Percentiles rank a stretch among this genome's conserved stretches.
phyloP scores from a whole-genome alignment of 208 protist species.

The Leptomonas seymouri region DNA sequence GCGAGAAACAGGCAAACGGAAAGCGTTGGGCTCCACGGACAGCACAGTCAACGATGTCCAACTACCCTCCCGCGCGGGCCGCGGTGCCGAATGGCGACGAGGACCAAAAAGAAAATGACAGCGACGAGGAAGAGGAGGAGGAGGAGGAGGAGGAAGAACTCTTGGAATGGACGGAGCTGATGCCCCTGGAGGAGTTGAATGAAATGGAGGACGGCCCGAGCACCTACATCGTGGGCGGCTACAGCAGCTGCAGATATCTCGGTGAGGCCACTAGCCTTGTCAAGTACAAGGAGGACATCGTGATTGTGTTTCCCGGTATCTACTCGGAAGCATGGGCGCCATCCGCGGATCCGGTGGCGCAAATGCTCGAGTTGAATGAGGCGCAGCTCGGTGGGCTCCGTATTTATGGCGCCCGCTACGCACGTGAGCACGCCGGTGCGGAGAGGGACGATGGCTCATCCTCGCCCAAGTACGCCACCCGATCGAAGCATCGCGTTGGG shows the following conservation, averaged over 20 bases:
- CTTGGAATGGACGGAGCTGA: conserved; percentile 73
- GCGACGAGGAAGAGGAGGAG: conserved; percentile 77
- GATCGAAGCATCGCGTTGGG: conserved; percentile 42
- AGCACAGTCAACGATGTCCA: conserved; percentile 2
- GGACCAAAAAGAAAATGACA: conserved; percentile 83
- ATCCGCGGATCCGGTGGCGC: conserved; percentile 1
- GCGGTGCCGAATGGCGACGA: conserved; percentile 42
- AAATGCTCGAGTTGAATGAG: conserved; percentile 62
- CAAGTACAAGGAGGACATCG: conserved; percentile 69
- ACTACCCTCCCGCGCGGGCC: conserved; percentile 40
- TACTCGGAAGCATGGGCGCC: conserved; percentile 32
- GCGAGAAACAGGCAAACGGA: neutral
- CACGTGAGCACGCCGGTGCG: conserved; percentile 33
- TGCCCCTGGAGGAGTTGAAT: conserved; percentile 53
- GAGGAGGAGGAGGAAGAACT: conserved; percentile 76
- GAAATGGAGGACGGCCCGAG: conserved; percentile 73
- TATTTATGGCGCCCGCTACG: conserved; percentile 66
- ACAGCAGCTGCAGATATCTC: conserved; percentile 59
- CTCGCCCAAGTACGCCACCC: conserved; percentile 29
- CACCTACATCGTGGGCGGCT: conserved; percentile 80
- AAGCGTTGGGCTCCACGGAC: neutral
- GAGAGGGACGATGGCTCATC: neutral
- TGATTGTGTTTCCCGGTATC: conserved; percentile 74
- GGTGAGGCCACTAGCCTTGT: conserved; percentile 47
- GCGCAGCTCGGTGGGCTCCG: conserved; percentile 48